Conservation (phyloP, 257 asterid genomes). For the Capsicum rhomboideum region DNA sequence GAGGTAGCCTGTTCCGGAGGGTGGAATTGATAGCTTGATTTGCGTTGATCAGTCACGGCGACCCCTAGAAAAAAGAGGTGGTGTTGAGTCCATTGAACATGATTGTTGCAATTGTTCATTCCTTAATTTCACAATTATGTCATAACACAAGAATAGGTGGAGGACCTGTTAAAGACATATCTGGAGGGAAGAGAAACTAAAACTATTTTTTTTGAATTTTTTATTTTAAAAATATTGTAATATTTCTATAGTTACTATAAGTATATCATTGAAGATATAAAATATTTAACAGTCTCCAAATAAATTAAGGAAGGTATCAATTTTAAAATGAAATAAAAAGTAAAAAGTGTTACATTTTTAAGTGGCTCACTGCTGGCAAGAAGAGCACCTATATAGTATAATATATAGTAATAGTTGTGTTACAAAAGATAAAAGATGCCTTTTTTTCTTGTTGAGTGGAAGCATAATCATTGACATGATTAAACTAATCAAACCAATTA, state of each 20-base stretch:
- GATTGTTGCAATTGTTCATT: no score
- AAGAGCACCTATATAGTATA: not conserved
- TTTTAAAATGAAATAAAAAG: not conserved
- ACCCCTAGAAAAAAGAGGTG: no score
- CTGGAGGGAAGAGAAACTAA: no score
- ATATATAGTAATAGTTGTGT: not conserved
- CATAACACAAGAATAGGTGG: no score
- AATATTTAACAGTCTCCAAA: not conserved
- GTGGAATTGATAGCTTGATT: no score
- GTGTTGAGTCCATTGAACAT: no score
- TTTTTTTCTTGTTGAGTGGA: not conserved
- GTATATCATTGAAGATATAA: not conserved
- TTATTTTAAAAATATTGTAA: no score
- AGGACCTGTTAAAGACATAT: no score
- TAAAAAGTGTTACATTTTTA: not conserved
- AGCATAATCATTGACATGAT: constrained; percentile 1
- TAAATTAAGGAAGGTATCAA: not conserved
- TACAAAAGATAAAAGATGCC: not conserved
- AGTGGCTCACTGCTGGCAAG: not conserved
- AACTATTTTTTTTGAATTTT: no score
- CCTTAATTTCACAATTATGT: no score
- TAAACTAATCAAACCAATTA: constrained; percentile 1
- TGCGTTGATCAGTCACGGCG: no score
- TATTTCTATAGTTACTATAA: not conserved
- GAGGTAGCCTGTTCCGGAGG: no score